Base-by-base conservation (phyloP, 2,329 filamentous ascomycete genomes). In the Aureobasidium sp. region DNA sequence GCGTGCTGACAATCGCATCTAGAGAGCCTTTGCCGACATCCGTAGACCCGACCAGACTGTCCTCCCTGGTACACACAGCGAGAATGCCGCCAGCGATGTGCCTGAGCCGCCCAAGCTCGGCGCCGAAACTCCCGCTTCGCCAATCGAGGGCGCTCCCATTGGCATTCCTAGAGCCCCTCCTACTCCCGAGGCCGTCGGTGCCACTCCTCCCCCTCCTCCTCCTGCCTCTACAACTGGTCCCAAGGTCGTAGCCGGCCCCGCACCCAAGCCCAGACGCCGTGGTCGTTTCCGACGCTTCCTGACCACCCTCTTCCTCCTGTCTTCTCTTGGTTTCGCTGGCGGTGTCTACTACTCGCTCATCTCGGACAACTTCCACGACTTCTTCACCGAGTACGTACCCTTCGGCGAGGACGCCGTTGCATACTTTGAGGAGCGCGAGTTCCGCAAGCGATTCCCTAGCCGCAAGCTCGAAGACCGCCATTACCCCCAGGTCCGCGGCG, bases 281-380 rank as follows among this genome's bases (percentile, higher is more conserved):
- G 86, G 72, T 80, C 85, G 89, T 63, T 84, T 96, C 72, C 84
- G 90, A 69, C 87, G 87, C 72, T 87, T 91, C 72, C 77, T 97
- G 63, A 77, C 92, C 67, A 89, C 89, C 61, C 76, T 97, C 53
- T 78, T 92, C 65, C 76, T 96, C 48, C 83, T 97, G 31, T 86
- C 89, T 29, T 85, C 85, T 6, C 76, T 95, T 48, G 87, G 88
- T 42, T 99, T 96, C 70, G 89, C 84, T 62, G 91, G 91, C 67
- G 91, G 93, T 68, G 87, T 97, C 61, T 96, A 89, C 81, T 94
- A 96, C 76, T 93, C 94, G 61, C 86, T 96, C 67, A 83, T 94
- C 76, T 96, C 88, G 72, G 94, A 99, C 80, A 96, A 91, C 78
- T 99, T 97, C 83, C 93, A 99, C 78, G 94, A 99, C 76, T 94